Percentiles rank a stretch among this genome's conserved stretches.
Conservation (phyloP, 1,284 basidiomycete genomes). For the Anthracocystis panici-leucophaei region DNA sequence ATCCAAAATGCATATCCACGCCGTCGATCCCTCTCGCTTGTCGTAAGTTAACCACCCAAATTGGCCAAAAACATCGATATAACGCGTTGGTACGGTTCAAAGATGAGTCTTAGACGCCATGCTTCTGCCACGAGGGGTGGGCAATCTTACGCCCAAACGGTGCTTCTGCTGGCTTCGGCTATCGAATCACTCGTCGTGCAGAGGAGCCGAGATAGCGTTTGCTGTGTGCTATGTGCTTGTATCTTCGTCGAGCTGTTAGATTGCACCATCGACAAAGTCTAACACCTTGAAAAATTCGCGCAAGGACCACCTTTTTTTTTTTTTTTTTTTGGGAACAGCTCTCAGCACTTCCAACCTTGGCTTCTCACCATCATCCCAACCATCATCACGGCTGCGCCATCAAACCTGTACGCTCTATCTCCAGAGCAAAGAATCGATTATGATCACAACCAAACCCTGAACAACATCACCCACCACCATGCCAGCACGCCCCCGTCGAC, state of each 20-base stretch:
- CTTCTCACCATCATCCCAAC: not conserved
- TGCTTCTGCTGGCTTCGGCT: not conserved
- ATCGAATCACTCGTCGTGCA: not conserved
- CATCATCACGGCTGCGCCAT: not conserved
- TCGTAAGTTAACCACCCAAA: not conserved
- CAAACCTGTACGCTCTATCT: not conserved
- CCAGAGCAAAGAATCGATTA: too few relatives aligned
- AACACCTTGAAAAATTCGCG: not conserved
- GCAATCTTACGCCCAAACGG: not conserved
- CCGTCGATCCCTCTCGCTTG: slow-evolving; percentile 16
- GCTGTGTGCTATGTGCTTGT: not conserved
- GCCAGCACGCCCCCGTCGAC: slow-evolving; percentile 40
- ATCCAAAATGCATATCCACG: slow-evolving; percentile 8
- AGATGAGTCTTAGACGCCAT: not conserved
- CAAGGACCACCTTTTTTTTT: slow-evolving; percentile 14
- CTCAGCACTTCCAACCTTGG: not conserved
- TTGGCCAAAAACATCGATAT: slow-evolving; percentile 15
- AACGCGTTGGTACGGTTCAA: not conserved
- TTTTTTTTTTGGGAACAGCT: not conserved
- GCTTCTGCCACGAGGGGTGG: not conserved
- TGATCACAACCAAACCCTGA: not conserved
- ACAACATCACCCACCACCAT: too few relatives aligned
- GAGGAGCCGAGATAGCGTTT: not conserved
- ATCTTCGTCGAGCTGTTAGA: not conserved
- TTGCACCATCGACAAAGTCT: not conserved